Conservation (phyloP, 2,329 filamentous ascomycete genomes). For the Alternaria sp. region DNA sequence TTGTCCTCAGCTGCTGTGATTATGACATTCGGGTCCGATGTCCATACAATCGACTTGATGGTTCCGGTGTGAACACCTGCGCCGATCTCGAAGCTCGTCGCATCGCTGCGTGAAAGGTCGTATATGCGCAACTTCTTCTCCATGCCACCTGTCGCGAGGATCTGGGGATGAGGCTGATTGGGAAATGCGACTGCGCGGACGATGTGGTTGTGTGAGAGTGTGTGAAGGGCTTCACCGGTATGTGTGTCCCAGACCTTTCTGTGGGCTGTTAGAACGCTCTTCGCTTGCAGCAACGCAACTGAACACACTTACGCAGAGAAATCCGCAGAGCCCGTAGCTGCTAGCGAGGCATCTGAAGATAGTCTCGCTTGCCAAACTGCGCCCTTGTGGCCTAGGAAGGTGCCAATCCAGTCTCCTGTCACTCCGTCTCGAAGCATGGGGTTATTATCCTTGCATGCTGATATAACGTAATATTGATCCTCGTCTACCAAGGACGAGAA, state of each 20-base stretch:
- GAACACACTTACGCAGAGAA: conserved; percentile 78
- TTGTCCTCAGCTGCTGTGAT: conserved; percentile 92
- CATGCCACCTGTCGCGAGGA: conserved; percentile 90
- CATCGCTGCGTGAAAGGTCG: conserved; percentile 72
- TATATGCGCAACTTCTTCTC: conserved; percentile 98
- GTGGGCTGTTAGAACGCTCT: conserved; percentile 39
- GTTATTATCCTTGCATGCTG: conserved; percentile 96
- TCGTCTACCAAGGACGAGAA: conserved; percentile 86
- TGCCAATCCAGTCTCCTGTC: conserved; percentile 83
- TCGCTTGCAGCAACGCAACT: no score
- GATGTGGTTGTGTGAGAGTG: conserved; percentile 91
- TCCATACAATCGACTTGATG: conserved; percentile 98
- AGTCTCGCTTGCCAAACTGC: conserved; percentile 96
- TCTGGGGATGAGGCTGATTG: conserved; percentile 74
- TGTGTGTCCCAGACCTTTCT: conserved; percentile 98
- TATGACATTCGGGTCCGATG: conserved; percentile 83
- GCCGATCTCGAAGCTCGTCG: conserved; percentile 82
- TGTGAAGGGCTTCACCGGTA: conserved; percentile 86
- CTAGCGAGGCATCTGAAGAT: conserved; percentile 84
- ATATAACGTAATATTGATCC: conserved; percentile 89
- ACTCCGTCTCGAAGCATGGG: conserved; percentile 97
- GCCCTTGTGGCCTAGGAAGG: conserved; percentile 97
- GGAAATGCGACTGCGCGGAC: conserved; percentile 90
- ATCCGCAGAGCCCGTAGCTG: conserved; percentile 93
- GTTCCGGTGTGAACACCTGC: conserved; percentile 81